phyloP scores from a whole-genome alignment of 805 yeast genomes.

The Kockiozyma suomiensis region DNA sequence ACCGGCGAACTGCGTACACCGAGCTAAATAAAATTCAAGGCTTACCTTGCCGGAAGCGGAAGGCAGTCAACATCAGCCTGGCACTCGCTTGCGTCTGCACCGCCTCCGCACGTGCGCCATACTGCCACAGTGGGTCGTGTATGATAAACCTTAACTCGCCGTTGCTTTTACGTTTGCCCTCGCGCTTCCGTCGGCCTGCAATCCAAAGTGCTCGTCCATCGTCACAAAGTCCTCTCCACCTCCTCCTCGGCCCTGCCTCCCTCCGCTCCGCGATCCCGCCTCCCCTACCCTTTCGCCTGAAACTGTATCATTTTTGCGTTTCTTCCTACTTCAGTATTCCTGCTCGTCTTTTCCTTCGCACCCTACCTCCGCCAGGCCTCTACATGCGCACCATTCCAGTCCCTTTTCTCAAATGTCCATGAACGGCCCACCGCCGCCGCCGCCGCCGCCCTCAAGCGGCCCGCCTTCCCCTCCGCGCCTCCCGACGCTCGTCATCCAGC shows the following conservation, averaged over 20 bases:
- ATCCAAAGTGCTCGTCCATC: slow-evolving; percentile 6
- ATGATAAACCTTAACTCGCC: slow-evolving; percentile 2
- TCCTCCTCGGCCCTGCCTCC: not conserved
- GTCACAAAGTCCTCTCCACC: not conserved
- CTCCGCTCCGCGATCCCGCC: not conserved
- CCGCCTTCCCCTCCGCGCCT: slow-evolving; percentile 11
- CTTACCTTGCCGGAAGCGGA: not conserved
- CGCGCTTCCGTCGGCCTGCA: not conserved
- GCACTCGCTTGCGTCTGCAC: slow-evolving; percentile 1
- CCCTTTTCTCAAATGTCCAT: slow-evolving; percentile 13
- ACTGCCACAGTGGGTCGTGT: slow-evolving; percentile 14
- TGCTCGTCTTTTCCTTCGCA: not conserved
- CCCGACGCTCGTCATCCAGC: slow-evolving; percentile 7
- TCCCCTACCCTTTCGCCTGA: too few relatives aligned
- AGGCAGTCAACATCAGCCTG: not conserved
- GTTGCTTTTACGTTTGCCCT: not conserved
- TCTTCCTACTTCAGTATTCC: not conserved
- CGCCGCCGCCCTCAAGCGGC: slow-evolving; percentile 9
- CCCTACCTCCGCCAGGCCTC: not conserved
- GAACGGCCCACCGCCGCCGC: slow-evolving; percentile 16
- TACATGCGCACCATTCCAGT: slow-evolving; percentile 1
- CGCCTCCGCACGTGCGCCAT: slow-evolving; percentile 10
- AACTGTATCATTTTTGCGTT: too few relatives aligned
- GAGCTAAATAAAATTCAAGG: too few relatives aligned
- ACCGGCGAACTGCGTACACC: too few relatives aligned